Conservation (phyloP, 208 protist genomes). For the Acanthamoeba castellanii region DNA sequence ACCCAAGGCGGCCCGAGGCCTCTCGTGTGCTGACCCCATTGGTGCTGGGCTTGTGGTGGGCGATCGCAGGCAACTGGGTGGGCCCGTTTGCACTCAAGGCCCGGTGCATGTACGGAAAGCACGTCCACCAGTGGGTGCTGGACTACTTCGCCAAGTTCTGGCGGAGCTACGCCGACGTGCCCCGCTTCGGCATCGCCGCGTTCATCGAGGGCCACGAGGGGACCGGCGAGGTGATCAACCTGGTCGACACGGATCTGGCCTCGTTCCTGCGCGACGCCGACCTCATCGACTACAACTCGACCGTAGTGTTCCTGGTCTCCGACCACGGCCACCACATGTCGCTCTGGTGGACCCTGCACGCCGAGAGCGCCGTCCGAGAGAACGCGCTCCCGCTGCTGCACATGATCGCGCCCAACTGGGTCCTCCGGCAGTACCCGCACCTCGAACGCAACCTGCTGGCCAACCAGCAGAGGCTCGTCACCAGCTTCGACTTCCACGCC, state of each 20-base stretch:
- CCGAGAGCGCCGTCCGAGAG: constrained; percentile 44
- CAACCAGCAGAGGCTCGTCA: constrained; percentile 55
- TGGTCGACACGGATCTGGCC: constrained; percentile 49
- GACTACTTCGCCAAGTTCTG: constrained; percentile 61
- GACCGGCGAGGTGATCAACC: constrained; percentile 59
- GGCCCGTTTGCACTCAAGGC: constrained; percentile 53
- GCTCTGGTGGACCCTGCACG: constrained; percentile 46
- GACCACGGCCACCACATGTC: constrained; percentile 69
- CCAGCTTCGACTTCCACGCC: constrained; percentile 58
- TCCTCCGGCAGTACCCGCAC: constrained; percentile 6
- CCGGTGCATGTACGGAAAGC: constrained; percentile 43
- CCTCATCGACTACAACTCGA: constrained; percentile 68
- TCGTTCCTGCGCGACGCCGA: constrained; percentile 5
- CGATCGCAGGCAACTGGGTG: constrained; percentile 48
- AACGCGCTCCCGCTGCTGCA: constrained; percentile 52
- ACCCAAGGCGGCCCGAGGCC: not conserved
- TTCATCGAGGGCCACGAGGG: constrained; percentile 69
- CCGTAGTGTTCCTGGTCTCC: constrained; percentile 60
- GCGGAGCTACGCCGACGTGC: constrained; percentile 30
- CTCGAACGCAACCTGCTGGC: constrained; percentile 6
- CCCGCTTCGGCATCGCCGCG: constrained; percentile 43
- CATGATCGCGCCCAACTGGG: constrained; percentile 68
- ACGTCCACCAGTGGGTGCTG: constrained; percentile 65
- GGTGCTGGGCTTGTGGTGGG: not conserved
- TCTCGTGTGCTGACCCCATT: not conserved